Evolutionary conservation across 257 asterid species (phyloP).

Genomic region (Avicennia marina): DNA sequence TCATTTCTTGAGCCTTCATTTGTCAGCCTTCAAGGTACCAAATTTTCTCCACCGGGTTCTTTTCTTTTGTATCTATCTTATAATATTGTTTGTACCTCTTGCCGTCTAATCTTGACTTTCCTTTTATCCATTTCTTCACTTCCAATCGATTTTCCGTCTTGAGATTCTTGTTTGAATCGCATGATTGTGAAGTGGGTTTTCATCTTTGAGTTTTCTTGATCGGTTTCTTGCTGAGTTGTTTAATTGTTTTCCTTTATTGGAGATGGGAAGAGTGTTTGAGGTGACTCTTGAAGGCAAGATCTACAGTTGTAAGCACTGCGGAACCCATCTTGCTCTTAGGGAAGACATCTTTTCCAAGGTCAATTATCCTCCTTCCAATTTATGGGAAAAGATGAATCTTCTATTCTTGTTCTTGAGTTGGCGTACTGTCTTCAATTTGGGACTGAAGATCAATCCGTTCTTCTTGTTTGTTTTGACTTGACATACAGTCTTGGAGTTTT

Average conservation of each 20-base stretch:
- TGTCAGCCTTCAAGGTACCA: constrained; percentile 22
- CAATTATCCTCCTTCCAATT: constrained; percentile 12
- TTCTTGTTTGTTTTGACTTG: no score
- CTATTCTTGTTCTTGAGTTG: neutral
- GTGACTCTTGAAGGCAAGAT: constrained; percentile 73
- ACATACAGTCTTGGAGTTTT: no score
- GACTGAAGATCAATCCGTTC: no score
- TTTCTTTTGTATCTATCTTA: no score
- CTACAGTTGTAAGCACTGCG: constrained; percentile 86
- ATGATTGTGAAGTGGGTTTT: no score
- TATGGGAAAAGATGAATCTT: constrained; percentile 1
- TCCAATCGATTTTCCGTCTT: no score
- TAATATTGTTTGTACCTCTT: neutral
- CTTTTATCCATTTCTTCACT: constrained; percentile 16
- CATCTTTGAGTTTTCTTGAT: constrained; percentile 3
- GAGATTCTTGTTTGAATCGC: no score
- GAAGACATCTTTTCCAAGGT: constrained; percentile 82
- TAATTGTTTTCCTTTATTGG: neutral
- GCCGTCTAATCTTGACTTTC: constrained; percentile 22
- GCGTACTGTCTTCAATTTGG: neutral
- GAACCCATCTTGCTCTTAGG: constrained; percentile 64
- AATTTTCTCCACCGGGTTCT: no score
- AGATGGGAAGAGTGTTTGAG: constrained; percentile 75
- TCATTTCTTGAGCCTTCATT: constrained; percentile 22
- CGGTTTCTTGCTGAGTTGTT: constrained; percentile 8